Conservation (phyloP, 768 basidiomycete species). For the Strobilomyces echinocephalus region DNA sequence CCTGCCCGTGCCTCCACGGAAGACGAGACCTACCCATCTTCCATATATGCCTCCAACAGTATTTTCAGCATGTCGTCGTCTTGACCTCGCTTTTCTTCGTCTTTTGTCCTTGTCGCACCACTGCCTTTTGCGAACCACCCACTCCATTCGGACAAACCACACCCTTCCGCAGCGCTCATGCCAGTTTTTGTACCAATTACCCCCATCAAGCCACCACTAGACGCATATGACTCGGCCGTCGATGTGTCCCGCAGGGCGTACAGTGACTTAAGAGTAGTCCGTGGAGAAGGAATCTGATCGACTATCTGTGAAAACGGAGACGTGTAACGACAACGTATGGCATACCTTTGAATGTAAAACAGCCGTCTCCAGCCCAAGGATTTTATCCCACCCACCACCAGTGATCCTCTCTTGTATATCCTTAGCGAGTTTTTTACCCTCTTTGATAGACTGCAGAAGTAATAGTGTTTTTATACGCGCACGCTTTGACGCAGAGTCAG, state of each 20-base stretch:
- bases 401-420: conserved; percentile 20
- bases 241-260: conserved; percentile 64
- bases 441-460: conserved; percentile 53
- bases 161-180: conserved; percentile 51
- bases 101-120: conserved; percentile 39
- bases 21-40: conserved; percentile 53
- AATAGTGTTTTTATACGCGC: conserved; percentile 70
- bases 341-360: conserved; percentile 74
- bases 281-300: conserved; percentile 6
- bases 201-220: conserved; percentile 57
- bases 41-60: conserved; percentile 79
- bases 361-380: conserved; percentile 69
- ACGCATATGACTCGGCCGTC: conserved; percentile 84
- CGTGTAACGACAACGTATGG: not conserved
- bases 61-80: conserved; percentile 58
- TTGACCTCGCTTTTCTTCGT: conserved; percentile 39
- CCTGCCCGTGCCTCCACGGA: not conserved
- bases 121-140: conserved; percentile 43
- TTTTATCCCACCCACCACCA: conserved; percentile 35
- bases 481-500: conserved; percentile 70
- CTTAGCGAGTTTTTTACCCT: conserved; percentile 13
- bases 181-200: conserved; percentile 57
- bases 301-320: not conserved
- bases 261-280: conserved; percentile 57
- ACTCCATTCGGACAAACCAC: conserved; percentile 38